phyloP scores from a whole-genome alignment of 495 filamentous ascomycete species.

The Bombardia bombarda region DNA sequence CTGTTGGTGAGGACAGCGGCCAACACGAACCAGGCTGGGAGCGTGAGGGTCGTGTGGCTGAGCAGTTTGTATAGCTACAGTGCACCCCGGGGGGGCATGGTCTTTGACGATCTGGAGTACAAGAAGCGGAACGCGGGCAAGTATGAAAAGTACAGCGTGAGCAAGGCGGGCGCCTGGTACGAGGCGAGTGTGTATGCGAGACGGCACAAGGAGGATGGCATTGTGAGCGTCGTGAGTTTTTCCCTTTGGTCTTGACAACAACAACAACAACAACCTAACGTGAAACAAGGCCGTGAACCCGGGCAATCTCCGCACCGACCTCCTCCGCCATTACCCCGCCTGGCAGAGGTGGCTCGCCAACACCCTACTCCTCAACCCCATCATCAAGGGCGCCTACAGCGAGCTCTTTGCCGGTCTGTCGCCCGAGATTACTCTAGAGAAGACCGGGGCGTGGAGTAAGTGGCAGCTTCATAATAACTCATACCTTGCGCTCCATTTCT shows the following conservation, averaged over 20 bases:
- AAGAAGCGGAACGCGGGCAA: not conserved
- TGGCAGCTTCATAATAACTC: not conserved
- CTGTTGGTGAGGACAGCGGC: constrained; percentile 26
- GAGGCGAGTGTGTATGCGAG: constrained; percentile 28
- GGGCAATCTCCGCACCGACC: constrained; percentile 26
- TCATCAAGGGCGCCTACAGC: constrained; percentile 36
- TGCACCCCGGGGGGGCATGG: constrained; percentile 13
- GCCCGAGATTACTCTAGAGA: constrained; percentile 22
- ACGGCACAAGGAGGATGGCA: constrained; percentile 17
- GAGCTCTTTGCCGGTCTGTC: constrained; percentile 38
- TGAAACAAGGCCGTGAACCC: constrained; percentile 24
- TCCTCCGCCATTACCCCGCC: constrained; percentile 18
- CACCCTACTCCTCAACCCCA: constrained; percentile 12
- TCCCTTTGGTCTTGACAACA: too few relatives aligned
- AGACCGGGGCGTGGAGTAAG: constrained; percentile 2
- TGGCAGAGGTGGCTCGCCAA: constrained; percentile 1
- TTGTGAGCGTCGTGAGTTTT: constrained; percentile 27
- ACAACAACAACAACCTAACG: too few relatives aligned
- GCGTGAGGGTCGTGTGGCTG: constrained; percentile 39
- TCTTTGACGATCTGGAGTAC: constrained; percentile 7
- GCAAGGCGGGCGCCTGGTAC: constrained; percentile 32
- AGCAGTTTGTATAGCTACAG: constrained; percentile 6
- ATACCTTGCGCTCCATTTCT: not conserved
- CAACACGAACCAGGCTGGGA: constrained; percentile 6
- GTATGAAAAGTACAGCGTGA: constrained; percentile 26